Evolutionary conservation across 768 basidiomycete species (phyloP).

Genomic region (Lanmaoa pseudosensibilis): DNA sequence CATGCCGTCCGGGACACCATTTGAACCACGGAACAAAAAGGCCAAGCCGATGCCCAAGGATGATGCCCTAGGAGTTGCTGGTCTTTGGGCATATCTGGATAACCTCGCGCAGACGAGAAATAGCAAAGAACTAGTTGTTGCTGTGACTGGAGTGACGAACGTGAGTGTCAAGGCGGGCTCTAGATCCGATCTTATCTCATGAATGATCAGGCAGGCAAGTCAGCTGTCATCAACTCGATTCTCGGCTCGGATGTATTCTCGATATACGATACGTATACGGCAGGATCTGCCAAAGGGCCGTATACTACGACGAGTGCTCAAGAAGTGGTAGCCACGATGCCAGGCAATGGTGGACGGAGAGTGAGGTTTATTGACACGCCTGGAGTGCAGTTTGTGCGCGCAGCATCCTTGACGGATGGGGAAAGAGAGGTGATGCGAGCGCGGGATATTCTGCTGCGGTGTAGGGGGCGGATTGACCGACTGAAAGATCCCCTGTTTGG

Average conservation of each 20-base stretch:
- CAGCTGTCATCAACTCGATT: conserved; percentile 80
- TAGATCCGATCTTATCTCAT: conserved; percentile 5
- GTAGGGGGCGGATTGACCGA: conserved; percentile 78
- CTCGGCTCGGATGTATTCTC: conserved; percentile 49
- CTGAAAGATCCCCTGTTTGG: conserved; percentile 76
- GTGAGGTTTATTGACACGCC: conserved; percentile 85
- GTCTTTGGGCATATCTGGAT: conserved; percentile 49
- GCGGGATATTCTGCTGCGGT: conserved; percentile 76
- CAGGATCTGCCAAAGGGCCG: conserved; percentile 53
- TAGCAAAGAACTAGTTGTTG: conserved; percentile 57
- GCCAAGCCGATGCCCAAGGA: conserved; percentile 41
- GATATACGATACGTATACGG: conserved; percentile 52
- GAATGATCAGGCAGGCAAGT: conserved; percentile 71
- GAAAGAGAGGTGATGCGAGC: conserved; percentile 35
- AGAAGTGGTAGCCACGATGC: conserved; percentile 52
- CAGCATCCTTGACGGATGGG: conserved; percentile 30
- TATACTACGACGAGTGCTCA: conserved; percentile 70
- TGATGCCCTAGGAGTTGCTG: conserved; percentile 64
- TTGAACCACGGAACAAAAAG: conserved; percentile 41
- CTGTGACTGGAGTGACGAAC: conserved; percentile 82
- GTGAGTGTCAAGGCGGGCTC: conserved; percentile 42
- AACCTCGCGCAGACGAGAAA: conserved; percentile 48
- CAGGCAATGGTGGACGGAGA: conserved; percentile 37
- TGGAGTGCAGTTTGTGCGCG: conserved; percentile 61
- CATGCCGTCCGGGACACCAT: conserved; percentile 42